Evolutionary conservation across 306 rosid genomes (phyloP), one percentile per base, ranked within the genome.

Genomic region (Gastrolobium bilobum): DNA sequence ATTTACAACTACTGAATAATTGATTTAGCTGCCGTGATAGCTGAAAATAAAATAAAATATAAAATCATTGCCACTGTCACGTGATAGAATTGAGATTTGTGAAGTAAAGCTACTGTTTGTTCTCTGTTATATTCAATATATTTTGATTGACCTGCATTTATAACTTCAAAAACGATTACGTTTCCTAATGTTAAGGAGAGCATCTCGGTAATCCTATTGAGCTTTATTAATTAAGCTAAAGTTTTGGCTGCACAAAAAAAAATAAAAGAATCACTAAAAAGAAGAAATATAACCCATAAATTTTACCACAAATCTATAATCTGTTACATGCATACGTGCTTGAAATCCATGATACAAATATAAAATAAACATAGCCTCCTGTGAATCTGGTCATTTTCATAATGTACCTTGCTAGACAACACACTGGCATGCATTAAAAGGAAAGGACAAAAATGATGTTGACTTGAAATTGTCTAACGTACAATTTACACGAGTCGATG

Each of bases 401-500:
- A 77, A 63, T 53, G 82, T 77, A 78, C 83, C 70, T 30, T 75
- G 72, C 68, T 79, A 60, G 87, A 79, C 81, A 61, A 26, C 26
- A 48, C 40, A 74, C 81, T 60, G 84, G n/a, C 81, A 26, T 63
- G 78, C 78, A 75, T 75, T 79, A 79, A 75, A 15, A 33, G 13
- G 1, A 47, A 53, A 67, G 65, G 72, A 65, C 54, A 44, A 81
- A 79, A 74, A 59, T 79, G 70, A 79, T 74, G 75, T 74, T 51
- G 69, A 74, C 56, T 64, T 75, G 58, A 84, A 84, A 43, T 60
- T 74, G 69, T 59, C 43, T 26, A 61, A 31, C 70, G 84, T 61
- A 61, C 78, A 26, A n/a, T 68, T 59, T 52, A 52, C 69, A 73
- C 62, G 9, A 79, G 37, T 79, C 50, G 35, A 68, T 76, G 75